These are phyloP conservation scores for Paraurostyla sp. DNA, from an alignment of 73 alveolate genomes.

Conservation along the genomic window DNA sequence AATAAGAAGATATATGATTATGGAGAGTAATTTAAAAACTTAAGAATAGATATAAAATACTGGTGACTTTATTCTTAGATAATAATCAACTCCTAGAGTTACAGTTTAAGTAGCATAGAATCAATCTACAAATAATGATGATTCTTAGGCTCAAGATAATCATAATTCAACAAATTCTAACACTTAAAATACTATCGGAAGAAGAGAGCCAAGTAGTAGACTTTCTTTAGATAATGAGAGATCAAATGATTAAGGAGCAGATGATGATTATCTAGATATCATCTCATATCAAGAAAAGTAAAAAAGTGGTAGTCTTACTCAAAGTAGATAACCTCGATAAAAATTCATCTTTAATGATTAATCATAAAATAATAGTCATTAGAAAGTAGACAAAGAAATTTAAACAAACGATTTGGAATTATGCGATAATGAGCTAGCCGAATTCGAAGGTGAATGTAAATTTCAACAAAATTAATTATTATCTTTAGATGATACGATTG, in stretches of 20 bases:
- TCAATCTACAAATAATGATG: too few species aligned
- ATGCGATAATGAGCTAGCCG: slow-evolving; percentile 2
- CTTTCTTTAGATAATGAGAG: too few species aligned
- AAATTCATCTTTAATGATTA: not conserved
- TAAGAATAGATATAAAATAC: not conserved
- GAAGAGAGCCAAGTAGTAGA: too few species aligned
- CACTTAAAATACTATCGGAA: too few species aligned
- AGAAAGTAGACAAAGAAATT: not conserved
- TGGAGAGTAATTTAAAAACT: not conserved
- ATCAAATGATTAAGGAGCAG: not conserved
- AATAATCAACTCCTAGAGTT: not conserved
- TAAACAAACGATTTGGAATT: slow-evolving; percentile 38
- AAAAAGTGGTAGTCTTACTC: not conserved
- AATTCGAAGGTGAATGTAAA: slow-evolving; percentile 21
- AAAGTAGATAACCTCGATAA: slow-evolving; percentile 19
- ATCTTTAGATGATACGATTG: slow-evolving; percentile 5
- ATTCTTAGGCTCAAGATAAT: too few species aligned
- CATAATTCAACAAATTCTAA: too few species aligned
- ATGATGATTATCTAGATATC: not conserved
- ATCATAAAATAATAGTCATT: not conserved
- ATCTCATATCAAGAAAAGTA: not conserved
- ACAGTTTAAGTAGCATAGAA: too few species aligned
- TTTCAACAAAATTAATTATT: not conserved
- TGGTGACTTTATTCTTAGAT: not conserved
- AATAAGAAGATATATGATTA: not conserved